phyloP scores from a whole-genome alignment of 352 stramenopile genomes.

The Elongisporangium prolatum region DNA sequence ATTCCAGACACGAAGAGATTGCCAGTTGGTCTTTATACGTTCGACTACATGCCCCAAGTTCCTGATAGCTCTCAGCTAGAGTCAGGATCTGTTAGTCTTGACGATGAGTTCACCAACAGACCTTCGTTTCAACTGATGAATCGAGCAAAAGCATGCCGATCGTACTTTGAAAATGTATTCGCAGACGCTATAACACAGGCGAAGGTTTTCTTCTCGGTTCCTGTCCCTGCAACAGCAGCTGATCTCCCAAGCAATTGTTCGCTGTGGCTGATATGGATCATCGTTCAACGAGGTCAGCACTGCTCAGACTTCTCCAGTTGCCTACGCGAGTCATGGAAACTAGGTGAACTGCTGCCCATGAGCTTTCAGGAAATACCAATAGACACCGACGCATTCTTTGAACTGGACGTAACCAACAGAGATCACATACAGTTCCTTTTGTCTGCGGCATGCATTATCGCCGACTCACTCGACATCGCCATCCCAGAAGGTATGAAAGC shows the following conservation, averaged over 20 bases:
- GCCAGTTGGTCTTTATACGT: slow-evolving; percentile 6
- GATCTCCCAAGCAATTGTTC: background rate
- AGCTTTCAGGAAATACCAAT: background rate
- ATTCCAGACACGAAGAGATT: slow-evolving; percentile 6
- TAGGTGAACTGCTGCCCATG: slow-evolving; percentile 15
- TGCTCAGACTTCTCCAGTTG: slow-evolving; percentile 9
- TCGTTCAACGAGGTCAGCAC: slow-evolving; percentile 13
- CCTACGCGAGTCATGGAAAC: slow-evolving; percentile 14
- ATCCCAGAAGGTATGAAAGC: slow-evolving; percentile 20
- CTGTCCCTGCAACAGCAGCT: background rate
- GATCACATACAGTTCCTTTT: slow-evolving; percentile 24
- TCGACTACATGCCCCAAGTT: slow-evolving; percentile 16
- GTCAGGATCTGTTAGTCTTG: background rate
- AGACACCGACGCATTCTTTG: slow-evolving; percentile 7
- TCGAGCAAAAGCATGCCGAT: background rate
- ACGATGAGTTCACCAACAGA: background rate
- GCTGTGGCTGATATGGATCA: slow-evolving; percentile 12
- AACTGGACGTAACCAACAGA: slow-evolving; percentile 9
- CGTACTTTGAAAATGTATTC: slow-evolving; percentile 12
- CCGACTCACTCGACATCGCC: slow-evolving; percentile 13
- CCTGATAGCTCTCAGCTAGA: background rate
- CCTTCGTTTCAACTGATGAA: background rate
- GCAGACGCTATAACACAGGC: background rate
- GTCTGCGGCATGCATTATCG: slow-evolving; percentile 25
- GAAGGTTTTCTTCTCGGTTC: background rate